Evolutionary conservation across 2,329 filamentous ascomycete species (phyloP).

Genomic region (Colletotrichum sidae): DNA sequence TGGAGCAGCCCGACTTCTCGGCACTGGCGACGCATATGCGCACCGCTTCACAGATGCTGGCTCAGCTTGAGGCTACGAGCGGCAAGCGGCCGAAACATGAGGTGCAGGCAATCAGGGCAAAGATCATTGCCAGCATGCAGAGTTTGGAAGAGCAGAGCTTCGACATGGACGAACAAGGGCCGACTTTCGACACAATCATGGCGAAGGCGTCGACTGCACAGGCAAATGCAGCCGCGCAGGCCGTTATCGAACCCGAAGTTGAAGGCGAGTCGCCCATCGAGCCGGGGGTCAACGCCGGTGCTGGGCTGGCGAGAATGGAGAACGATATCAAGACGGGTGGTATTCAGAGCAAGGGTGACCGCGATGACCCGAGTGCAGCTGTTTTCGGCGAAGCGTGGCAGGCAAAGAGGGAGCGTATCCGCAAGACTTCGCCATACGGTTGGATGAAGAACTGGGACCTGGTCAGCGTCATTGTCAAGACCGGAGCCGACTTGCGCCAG

Average conservation of each 20-base stretch:
- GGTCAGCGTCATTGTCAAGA: slow-evolving; percentile 89
- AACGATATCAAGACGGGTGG: slow-evolving; percentile 90
- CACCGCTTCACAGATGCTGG: slow-evolving; percentile 87
- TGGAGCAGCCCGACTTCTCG: slow-evolving; percentile 83
- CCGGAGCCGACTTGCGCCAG: slow-evolving; percentile 83
- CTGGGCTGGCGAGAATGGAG: slow-evolving; percentile 86
- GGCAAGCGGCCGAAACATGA: slow-evolving; percentile 84
- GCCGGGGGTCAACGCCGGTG: slow-evolving; percentile 72
- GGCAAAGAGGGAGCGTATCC: slow-evolving; percentile 84
- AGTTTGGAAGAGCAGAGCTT: slow-evolving; percentile 88
- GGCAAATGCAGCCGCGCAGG: slow-evolving; percentile 58
- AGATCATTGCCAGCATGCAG: slow-evolving; percentile 93
- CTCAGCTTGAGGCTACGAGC: slow-evolving; percentile 83
- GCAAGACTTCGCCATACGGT: slow-evolving; percentile 85
- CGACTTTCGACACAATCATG: slow-evolving; percentile 86
- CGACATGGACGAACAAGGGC: slow-evolving; percentile 74
- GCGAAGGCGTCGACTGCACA: slow-evolving; percentile 72
- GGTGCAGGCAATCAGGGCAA: slow-evolving; percentile 84
- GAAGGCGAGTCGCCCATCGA: slow-evolving; percentile 66
- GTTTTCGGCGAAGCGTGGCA: slow-evolving; percentile 91
- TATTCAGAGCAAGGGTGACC: slow-evolving; percentile 82
- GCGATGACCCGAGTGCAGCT: slow-evolving; percentile 86
- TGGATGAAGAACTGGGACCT: slow-evolving; percentile 94
- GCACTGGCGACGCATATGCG: slow-evolving; percentile 89
- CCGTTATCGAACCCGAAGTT: slow-evolving; percentile 57